phyloP scores from a whole-genome alignment of 306 rosid species.

The Trifolium repens region DNA sequence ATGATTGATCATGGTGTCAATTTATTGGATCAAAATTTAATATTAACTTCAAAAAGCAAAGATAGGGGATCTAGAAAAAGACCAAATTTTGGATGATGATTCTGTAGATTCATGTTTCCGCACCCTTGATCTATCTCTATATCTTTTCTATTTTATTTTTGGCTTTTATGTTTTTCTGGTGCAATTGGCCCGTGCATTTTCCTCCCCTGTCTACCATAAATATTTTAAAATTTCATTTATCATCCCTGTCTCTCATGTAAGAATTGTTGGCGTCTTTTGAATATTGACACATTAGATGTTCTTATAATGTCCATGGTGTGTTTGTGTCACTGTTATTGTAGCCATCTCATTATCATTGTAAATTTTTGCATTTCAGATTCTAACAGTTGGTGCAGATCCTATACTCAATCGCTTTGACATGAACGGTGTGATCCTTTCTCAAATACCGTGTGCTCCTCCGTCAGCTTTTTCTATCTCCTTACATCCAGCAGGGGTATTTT shows the following conservation, averaged over 20 bases:
- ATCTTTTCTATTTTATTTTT: background rate
- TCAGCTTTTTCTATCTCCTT: slow-evolving; percentile 80
- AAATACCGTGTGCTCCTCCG: slow-evolving; percentile 85
- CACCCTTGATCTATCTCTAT: background rate
- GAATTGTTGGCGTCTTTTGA: slow-evolving; percentile 10
- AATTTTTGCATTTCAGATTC: slow-evolving; percentile 55
- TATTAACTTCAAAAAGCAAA: background rate
- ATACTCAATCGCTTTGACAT: slow-evolving; percentile 74
- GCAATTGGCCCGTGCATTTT: background rate
- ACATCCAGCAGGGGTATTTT: slow-evolving; percentile 80
- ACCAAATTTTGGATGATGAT: background rate
- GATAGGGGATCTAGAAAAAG: background rate
- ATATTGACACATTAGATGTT: slow-evolving; percentile 11
- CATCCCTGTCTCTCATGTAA: slow-evolving; percentile 22
- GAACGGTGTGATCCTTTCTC: slow-evolving; percentile 80
- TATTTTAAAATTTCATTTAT: slow-evolving; percentile 26
- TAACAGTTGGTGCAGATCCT: slow-evolving; percentile 90
- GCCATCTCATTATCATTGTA: background rate
- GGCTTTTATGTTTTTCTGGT: background rate
- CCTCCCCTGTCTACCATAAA: background rate
- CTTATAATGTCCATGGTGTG: background rate
- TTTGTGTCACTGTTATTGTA: background rate
- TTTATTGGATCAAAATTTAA: background rate
- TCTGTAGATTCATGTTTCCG: background rate
- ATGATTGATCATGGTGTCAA: background rate